A percentile compares a stretch with the other conserved stretches of the same genome.
These are phyloP conservation scores for Haplosporangium sp. DNA, from an alignment of 371 early-diverging fungal species.

Conservation along the genomic window DNA sequence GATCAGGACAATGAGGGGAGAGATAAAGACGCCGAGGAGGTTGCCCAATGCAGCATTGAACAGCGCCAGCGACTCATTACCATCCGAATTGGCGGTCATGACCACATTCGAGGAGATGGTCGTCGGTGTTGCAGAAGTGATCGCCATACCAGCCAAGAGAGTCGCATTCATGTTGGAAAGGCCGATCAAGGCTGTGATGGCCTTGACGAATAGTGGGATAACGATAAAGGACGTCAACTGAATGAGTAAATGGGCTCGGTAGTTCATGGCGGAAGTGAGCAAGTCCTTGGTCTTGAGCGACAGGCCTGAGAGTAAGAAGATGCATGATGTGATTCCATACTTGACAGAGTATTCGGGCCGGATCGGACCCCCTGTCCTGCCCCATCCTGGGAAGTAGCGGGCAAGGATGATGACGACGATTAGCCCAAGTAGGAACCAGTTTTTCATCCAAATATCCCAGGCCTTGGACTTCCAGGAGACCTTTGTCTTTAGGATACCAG, in stretches of 20 bases:
- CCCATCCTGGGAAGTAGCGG: slow-evolving; percentile 71
- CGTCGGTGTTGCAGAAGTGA: slow-evolving; percentile 78
- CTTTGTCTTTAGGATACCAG: neutral
- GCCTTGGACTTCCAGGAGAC: slow-evolving; percentile 38
- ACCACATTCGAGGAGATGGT: slow-evolving; percentile 84
- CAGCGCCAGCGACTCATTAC: slow-evolving; percentile 76
- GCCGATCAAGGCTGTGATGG: slow-evolving; percentile 65
- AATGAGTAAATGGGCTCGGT: slow-evolving; percentile 72
- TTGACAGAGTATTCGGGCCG: slow-evolving; percentile 75
- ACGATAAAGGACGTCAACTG: slow-evolving; percentile 71
- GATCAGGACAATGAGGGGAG: slow-evolving; percentile 70
- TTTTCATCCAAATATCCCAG: slow-evolving; percentile 55
- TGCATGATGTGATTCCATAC: slow-evolving; percentile 74
- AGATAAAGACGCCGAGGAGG: slow-evolving; percentile 78
- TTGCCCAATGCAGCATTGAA: slow-evolving; percentile 82
- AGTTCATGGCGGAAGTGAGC: slow-evolving; percentile 65
- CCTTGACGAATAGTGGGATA: slow-evolving; percentile 75
- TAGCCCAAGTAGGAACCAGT: slow-evolving; percentile 74
- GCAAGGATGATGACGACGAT: slow-evolving; percentile 73
- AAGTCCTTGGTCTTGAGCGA: slow-evolving; percentile 74
- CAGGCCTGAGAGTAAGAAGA: slow-evolving; percentile 80
- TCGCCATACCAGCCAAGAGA: slow-evolving; percentile 73
- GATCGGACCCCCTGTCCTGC: slow-evolving; percentile 69
- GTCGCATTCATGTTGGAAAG: slow-evolving; percentile 62
- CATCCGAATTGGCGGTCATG: slow-evolving; percentile 80